phyloP scores from a whole-genome alignment of 202 grass and related monocot species.

The Cymbopogon flexuosus region DNA sequence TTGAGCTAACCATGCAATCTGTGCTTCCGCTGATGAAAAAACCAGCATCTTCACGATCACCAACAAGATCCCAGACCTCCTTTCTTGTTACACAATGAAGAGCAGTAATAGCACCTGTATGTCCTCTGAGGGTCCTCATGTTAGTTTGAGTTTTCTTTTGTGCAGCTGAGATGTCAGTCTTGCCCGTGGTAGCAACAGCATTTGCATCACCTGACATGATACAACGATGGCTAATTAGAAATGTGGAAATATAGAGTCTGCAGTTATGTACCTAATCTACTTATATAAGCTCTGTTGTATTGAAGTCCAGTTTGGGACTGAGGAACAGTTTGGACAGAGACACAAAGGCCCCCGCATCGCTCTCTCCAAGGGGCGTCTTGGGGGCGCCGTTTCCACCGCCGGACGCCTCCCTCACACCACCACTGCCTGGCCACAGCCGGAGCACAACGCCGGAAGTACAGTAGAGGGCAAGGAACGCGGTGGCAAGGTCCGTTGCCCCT shows the following conservation, averaged over 20 bases:
- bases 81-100: slow-evolving; percentile 91
- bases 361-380: neutral
- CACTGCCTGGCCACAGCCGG: neutral
- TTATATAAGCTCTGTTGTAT: slow-evolving; percentile 2
- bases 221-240: slow-evolving; percentile 21
- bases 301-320: neutral
- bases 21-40: slow-evolving; percentile 99
- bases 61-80: slow-evolving; percentile 99
- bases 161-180: slow-evolving; percentile 52
- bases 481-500: neutral
- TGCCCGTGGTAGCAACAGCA: slow-evolving; percentile 48
- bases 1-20: slow-evolving; percentile 82
- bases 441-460: neutral
- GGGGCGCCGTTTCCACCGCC: neutral
- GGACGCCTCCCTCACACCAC: neutral
- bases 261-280: neutral
- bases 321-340: neutral
- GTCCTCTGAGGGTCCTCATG: slow-evolving; percentile 93
- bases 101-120: slow-evolving; percentile 87
- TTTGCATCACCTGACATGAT: slow-evolving; percentile 62
- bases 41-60: slow-evolving; percentile 99
- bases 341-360: neutral
- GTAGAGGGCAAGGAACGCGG: neutral
- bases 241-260: neutral
- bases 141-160: slow-evolving; percentile 94